Base-by-base conservation (phyloP, 2,329 filamentous ascomycete species). In the Fusarium dlaminii region DNA sequence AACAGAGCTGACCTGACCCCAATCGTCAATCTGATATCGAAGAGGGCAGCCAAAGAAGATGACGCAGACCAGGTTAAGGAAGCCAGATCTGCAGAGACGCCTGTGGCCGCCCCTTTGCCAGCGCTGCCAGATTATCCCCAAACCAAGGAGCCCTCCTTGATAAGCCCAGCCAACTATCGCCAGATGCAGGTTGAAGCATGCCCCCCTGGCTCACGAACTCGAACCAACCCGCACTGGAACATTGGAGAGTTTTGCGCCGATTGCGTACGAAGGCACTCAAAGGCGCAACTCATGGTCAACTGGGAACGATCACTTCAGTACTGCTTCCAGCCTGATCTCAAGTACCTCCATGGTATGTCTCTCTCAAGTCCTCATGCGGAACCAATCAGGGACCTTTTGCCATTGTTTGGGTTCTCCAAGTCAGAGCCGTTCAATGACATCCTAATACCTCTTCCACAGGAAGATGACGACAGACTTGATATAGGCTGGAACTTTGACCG, bases 271-370 rank as follows among this genome's bases (percentile, higher is more conserved):
- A 88, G 88, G 1, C 92, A 95, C 77, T 92, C 93, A 0, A 83
- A 89, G 24, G 91, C 89, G 6, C 90, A 90, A 29, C 93, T 94
- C 76, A 83, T 94, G 11, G 84, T 86, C 9, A 86, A 93, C 75
- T 95, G 92, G 90, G 85, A 87, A 3, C 79, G 87, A 14, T 89
- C 92, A 10, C 87, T 90, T 11, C 88, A 94, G 52, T 87, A 92
- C 34, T 97, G 94, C 79, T 89, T 92, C 68, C 94, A 96, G 78
- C 92, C 94, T 2, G 94, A 96, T 72, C 84, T 96, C 37, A 88
- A 90, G 34, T 87, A 91, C 69, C 85, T 96, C 3, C 93, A 96
- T 76, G 92, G 93, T 46, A 90, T 96, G 77, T 90, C 93, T 79
- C 86, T 93, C 45, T 90, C 89, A 0, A 89, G 92, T 0, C 88